Percentiles rank a stretch among this genome's conserved stretches.
phyloP scores from a whole-genome alignment of 768 basidiomycete genomes.

The Tulasnella sp. region DNA sequence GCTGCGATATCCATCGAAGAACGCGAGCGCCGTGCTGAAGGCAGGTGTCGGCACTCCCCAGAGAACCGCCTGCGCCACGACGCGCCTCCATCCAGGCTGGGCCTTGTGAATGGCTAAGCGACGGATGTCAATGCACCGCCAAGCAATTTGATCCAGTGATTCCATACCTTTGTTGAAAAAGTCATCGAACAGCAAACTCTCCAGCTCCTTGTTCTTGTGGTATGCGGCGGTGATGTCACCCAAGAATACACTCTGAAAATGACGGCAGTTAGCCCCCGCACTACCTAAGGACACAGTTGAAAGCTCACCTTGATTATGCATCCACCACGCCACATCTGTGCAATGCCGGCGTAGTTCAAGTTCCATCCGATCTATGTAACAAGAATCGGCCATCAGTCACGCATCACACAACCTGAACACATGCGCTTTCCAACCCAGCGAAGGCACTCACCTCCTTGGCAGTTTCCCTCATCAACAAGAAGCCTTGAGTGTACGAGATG shows the following conservation, averaged over 20 bases:
- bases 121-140: background rate
- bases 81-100: slow-evolving; percentile 96
- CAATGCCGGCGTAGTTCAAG: slow-evolving; percentile 96
- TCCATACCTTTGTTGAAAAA: slow-evolving; percentile 87
- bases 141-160: background rate
- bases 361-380: slow-evolving; percentile 60
- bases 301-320: slow-evolving; percentile 86
- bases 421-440: background rate
- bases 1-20: slow-evolving; percentile 98
- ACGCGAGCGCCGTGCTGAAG: slow-evolving; percentile 95
- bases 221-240: slow-evolving; percentile 88
- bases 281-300: background rate
- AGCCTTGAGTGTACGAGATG: slow-evolving; percentile 98
- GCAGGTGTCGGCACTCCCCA: slow-evolving; percentile 98
- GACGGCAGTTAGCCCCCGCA: background rate
- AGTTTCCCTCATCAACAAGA: slow-evolving; percentile 98
- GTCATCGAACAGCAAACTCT: slow-evolving; percentile 89
- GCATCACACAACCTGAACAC: background rate
- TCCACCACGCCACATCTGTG: slow-evolving; percentile 98
- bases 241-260: slow-evolving; percentile 71
- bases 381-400: background rate
- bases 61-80: slow-evolving; percentile 89
- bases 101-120: slow-evolving; percentile 74
- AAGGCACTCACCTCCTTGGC: slow-evolving; percentile 64
- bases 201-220: slow-evolving; percentile 69